phyloP scores from a whole-genome alignment of 108 stramenopile species.

The Cyclotella distinguenda region DNA sequence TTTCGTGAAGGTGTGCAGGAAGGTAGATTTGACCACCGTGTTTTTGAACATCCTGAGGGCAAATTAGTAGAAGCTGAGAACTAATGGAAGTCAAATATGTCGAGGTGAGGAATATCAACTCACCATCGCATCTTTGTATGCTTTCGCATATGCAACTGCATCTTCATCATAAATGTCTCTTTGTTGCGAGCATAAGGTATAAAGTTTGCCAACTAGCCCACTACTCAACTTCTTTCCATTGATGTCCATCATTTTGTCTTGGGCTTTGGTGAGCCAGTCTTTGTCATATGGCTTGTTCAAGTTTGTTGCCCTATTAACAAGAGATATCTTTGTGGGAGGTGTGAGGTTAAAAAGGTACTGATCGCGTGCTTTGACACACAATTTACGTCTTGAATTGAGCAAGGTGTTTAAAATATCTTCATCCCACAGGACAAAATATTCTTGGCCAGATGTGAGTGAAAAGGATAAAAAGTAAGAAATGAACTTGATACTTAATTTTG shows the following conservation, averaged over 20 bases:
- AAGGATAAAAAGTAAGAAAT: background rate
- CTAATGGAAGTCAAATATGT: background rate
- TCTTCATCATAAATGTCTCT: constrained; percentile 35
- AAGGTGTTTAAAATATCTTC: constrained; percentile 16
- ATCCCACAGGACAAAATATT: constrained; percentile 34
- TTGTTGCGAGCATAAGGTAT: constrained; percentile 8
- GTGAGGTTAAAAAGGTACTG: no score
- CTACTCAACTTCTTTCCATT: background rate
- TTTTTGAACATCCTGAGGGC: constrained; percentile 28
- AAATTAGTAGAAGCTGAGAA: background rate
- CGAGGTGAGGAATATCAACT: background rate
- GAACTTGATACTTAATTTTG: background rate
- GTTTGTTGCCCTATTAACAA: constrained; percentile 16
- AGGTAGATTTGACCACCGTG: constrained; percentile 31
- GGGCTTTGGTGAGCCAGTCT: constrained; percentile 32
- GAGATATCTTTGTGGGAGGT: constrained; percentile 7
- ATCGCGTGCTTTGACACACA: constrained; percentile 11
- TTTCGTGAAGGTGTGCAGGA: constrained; percentile 28
- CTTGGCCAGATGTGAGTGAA: background rate
- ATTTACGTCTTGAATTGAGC: constrained; percentile 5
- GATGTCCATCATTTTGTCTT: constrained; percentile 34
- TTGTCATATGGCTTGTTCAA: background rate
- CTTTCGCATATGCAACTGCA: constrained; percentile 31
- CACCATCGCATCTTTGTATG: constrained; percentile 40
- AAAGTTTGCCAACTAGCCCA: constrained; percentile 27